Conservation (phyloP, 352 stramenopile species). For the Phytopythium cucurbitacearum region DNA sequence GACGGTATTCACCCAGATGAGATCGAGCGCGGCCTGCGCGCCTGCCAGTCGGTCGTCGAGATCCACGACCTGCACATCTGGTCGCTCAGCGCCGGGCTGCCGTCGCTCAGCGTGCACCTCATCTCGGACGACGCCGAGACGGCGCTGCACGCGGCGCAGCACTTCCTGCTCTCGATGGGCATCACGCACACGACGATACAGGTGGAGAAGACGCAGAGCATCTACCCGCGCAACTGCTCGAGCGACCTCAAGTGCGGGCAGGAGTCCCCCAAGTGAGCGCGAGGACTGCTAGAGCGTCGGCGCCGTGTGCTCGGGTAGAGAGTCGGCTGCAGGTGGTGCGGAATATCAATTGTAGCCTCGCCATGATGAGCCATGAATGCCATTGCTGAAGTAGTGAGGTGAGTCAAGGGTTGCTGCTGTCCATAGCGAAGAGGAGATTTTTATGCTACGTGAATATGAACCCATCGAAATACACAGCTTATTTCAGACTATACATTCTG, state of each 20-base stretch:
- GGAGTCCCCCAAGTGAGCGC: conserved; percentile 35
- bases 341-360: neutral
- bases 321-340: too few relatives aligned
- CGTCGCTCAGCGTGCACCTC: conserved; percentile 92
- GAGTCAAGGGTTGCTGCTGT: too few relatives aligned
- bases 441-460: too few relatives aligned
- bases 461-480: too few relatives aligned
- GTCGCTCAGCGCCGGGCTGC: conserved; percentile 91
- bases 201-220: conserved; percentile 61
- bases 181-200: conserved; percentile 91
- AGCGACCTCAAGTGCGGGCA: conserved; percentile 72
- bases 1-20: conserved; percentile 85
- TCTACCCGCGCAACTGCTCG: conserved; percentile 72
- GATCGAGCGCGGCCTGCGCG: conserved; percentile 77
- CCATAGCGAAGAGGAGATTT: too few relatives aligned
- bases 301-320: conserved; percentile 1
- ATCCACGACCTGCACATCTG: conserved; percentile 99
- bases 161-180: conserved; percentile 63
- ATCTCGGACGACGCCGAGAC: conserved; percentile 61
- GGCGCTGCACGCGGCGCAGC: conserved; percentile 64
- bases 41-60: conserved; percentile 83
- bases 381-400: neutral
- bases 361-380: neutral
- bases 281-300: conserved; percentile 19
- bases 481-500: too few relatives aligned